phyloP scores from a whole-genome alignment of 371 early-diverging fungal species.

The Actinomucor elegans region DNA sequence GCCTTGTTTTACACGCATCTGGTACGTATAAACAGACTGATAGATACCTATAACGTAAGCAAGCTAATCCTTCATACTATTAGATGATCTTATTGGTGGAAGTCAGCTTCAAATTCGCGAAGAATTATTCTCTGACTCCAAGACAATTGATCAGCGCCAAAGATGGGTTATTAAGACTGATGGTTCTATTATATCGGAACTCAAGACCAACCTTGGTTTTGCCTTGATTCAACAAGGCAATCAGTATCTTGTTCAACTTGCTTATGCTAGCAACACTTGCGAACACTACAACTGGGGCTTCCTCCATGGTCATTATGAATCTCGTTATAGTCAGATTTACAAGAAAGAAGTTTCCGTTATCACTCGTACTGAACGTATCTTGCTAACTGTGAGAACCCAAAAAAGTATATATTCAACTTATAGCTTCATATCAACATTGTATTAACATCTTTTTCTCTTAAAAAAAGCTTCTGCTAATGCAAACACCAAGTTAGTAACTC shows the following conservation, averaged over 20 bases:
- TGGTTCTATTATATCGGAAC: slow-evolving; percentile 33
- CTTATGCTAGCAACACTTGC: slow-evolving; percentile 19
- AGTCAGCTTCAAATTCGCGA: slow-evolving; percentile 33
- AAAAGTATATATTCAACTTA: not conserved
- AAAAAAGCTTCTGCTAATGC: slow-evolving; percentile 7
- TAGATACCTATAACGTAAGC: no score
- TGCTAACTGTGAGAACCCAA: slow-evolving; percentile 19
- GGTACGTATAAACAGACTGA: slow-evolving; percentile 16
- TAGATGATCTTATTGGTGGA: slow-evolving; percentile 33
- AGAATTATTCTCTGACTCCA: slow-evolving; percentile 5
- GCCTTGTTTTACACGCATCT: slow-evolving; percentile 35
- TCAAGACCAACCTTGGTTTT: slow-evolving; percentile 29
- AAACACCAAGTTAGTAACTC: slow-evolving; percentile 29
- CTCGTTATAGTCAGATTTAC: slow-evolving; percentile 27
- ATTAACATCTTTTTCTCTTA: not conserved
- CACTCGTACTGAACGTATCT: slow-evolving; percentile 25
- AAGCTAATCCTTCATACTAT: no score
- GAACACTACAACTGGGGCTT: slow-evolving; percentile 36
- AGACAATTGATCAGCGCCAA: slow-evolving; percentile 32
- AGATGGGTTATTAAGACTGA: slow-evolving; percentile 41
- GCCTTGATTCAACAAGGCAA: slow-evolving; percentile 19
- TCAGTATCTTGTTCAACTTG: slow-evolving; percentile 23
- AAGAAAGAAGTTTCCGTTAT: slow-evolving; percentile 31
- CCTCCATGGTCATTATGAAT: slow-evolving; percentile 31
- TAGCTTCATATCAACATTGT: no score